A percentile compares a stretch with the other conserved stretches of the same genome.
Evolutionary conservation across 2,329 filamentous ascomycete genomes (phyloP).

Genomic region (Cladophialophora immunda): DNA sequence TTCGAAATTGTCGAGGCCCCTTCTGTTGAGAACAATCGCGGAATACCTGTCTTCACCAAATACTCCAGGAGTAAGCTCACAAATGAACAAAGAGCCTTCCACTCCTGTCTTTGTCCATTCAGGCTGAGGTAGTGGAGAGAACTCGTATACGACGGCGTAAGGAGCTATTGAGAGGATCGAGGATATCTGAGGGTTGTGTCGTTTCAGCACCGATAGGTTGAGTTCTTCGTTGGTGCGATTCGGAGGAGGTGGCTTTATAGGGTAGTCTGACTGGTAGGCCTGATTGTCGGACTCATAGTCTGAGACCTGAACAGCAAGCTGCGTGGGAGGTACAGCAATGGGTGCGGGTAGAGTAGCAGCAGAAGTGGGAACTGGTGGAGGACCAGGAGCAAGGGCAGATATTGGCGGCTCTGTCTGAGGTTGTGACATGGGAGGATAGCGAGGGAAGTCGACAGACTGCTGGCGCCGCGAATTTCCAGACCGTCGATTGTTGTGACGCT

Average conservation of each 20-base stretch:
- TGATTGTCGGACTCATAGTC: constrained; percentile 74
- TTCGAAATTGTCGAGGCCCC: constrained; percentile 74
- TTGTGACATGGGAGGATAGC: constrained; percentile 38
- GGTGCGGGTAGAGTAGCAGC: constrained; percentile 8
- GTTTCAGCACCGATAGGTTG: constrained; percentile 83
- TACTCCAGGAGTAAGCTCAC: constrained; percentile 63
- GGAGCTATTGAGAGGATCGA: constrained; percentile 81
- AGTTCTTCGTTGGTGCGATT: constrained; percentile 80
- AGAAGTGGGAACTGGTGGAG: constrained; percentile 15
- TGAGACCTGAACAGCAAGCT: constrained; percentile 39
- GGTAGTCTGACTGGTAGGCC: constrained; percentile 54
- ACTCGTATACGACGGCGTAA: constrained; percentile 86
- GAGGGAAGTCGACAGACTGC: constrained; percentile 41
- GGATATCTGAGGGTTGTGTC: constrained; percentile 78
- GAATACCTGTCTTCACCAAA: constrained; percentile 59
- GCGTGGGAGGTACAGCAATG: constrained; percentile 11
- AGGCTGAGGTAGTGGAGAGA: constrained; percentile 66
- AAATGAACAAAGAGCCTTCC: constrained; percentile 90
- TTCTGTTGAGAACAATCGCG: constrained; percentile 77
- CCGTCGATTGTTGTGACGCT: constrained; percentile 27
- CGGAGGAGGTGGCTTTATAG: constrained; percentile 53
- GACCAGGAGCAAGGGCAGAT: not conserved
- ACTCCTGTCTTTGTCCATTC: constrained; percentile 86
- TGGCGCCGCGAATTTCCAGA: constrained; percentile 37
- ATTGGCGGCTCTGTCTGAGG: constrained; percentile 25